Percentiles rank a stretch among this genome's conserved stretches.
phyloP scores from a whole-genome alignment of 2,329 filamentous ascomycete genomes.

The Cytospora schulzeri region DNA sequence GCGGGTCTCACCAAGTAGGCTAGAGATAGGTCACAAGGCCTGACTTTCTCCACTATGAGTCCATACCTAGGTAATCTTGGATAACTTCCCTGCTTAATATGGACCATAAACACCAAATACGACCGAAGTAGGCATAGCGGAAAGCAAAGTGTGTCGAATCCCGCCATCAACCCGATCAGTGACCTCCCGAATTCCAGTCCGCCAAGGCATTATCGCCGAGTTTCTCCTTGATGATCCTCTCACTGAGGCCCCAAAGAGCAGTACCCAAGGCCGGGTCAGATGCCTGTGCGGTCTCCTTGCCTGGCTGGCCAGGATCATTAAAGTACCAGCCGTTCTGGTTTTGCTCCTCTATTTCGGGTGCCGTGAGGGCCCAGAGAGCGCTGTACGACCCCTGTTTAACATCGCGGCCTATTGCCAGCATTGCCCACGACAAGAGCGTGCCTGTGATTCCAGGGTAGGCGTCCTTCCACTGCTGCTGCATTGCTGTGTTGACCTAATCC shows the following conservation, averaged over 20 bases:
- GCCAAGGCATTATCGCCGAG: slow-evolving; percentile 42
- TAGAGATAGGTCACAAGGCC: too few species aligned
- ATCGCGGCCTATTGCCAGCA: slow-evolving; percentile 39
- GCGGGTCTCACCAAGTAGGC: too few species aligned
- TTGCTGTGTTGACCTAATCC: slow-evolving; percentile 44
- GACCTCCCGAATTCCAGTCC: slow-evolving; percentile 35
- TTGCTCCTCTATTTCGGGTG: slow-evolving; percentile 44
- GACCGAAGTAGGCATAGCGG: not conserved
- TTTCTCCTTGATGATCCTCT: slow-evolving; percentile 43
- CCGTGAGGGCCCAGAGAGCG: slow-evolving; percentile 45
- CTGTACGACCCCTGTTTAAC: slow-evolving; percentile 47
- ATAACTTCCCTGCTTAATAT: too few species aligned
- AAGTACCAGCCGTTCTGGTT: slow-evolving; percentile 48
- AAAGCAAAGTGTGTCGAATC: not conserved
- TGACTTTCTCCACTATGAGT: too few species aligned
- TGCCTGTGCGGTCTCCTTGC: slow-evolving; percentile 43
- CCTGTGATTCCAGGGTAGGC: slow-evolving; percentile 46
- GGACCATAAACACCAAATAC: too few species aligned
- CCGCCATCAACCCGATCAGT: not conserved
- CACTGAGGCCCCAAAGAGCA: slow-evolving; percentile 44
- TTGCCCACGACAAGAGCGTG: slow-evolving; percentile 40
- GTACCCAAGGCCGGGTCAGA: slow-evolving; percentile 41
- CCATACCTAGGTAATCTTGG: too few species aligned
- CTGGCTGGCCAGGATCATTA: slow-evolving; percentile 40
- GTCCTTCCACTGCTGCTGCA: slow-evolving; percentile 50